Percentiles rank a stretch among this genome's conserved stretches.
Evolutionary conservation across 306 rosid species (phyloP).

Genomic region (Cyamopsis tetragonoloba): DNA sequence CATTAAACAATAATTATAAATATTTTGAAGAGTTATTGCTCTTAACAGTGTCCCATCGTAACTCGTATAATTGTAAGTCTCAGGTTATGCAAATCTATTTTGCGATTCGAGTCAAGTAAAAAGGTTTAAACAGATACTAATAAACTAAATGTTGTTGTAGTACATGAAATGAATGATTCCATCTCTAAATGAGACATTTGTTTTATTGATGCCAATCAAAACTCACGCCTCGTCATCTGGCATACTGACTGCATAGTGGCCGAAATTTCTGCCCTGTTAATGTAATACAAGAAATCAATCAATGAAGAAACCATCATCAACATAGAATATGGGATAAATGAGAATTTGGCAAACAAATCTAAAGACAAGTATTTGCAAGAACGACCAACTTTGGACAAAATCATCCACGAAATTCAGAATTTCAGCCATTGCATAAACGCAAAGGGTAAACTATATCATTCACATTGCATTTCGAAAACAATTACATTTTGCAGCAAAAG

Average conservation of each 20-base stretch:
- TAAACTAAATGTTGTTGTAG: neutral
- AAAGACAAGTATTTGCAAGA: neutral
- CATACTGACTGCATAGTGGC: constrained; percentile 57
- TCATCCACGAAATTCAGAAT: neutral
- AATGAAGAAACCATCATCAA: neutral
- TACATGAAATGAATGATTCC: neutral
- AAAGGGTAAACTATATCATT: neutral
- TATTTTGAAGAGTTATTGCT: too few species aligned
- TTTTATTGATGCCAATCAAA: neutral
- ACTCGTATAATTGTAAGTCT: too few species aligned
- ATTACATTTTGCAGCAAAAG: neutral
- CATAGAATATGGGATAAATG: neutral
- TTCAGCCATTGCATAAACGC: neutral
- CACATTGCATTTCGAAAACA: neutral
- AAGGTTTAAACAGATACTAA: neutral
- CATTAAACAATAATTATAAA: too few species aligned
- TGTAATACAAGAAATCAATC: neutral
- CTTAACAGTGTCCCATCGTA: too few species aligned
- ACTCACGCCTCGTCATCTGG: constrained; percentile 47
- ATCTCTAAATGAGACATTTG: neutral
- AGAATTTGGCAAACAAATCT: neutral
- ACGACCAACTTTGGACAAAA: neutral
- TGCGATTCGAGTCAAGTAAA: neutral
- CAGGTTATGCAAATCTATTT: neutral
- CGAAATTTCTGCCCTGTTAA: constrained; percentile 71